Evolutionary conservation across 306 rosid species (phyloP).

Genomic region (Cicer pinnatifidum): DNA sequence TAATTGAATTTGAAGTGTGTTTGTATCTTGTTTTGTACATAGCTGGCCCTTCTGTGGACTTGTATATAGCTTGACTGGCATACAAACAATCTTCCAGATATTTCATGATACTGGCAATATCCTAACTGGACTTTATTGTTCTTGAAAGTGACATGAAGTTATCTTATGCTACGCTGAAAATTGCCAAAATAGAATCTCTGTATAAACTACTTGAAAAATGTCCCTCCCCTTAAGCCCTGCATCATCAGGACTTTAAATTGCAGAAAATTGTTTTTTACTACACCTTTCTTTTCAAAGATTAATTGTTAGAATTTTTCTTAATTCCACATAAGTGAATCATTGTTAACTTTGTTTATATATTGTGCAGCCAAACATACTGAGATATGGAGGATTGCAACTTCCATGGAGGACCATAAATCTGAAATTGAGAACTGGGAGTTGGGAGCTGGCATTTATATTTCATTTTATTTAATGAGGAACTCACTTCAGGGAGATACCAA

Average conservation of each 20-base stretch:
- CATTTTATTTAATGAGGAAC: constrained; percentile 76
- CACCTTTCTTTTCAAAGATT: constrained; percentile 19
- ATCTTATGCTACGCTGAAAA: constrained; percentile 5
- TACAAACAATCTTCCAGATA: constrained; percentile 2
- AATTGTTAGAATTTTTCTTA: constrained; percentile 19
- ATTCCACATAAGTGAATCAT: constrained; percentile 26
- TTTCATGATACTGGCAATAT: not conserved
- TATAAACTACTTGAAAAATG: not conserved
- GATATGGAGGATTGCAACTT: constrained; percentile 80
- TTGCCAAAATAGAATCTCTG: constrained; percentile 2
- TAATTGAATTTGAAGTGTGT: not conserved
- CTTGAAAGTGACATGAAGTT: not conserved
- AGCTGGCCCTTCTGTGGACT: not conserved
- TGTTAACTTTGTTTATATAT: constrained; percentile 35
- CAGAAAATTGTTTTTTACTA: constrained; percentile 7
- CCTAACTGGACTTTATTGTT: not conserved
- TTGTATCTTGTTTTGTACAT: constrained; percentile 12
- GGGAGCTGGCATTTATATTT: constrained; percentile 92
- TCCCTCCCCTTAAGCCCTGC: constrained; percentile 1
- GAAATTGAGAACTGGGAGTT: constrained; percentile 98
- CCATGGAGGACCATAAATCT: constrained; percentile 88
- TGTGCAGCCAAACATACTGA: constrained; percentile 77
- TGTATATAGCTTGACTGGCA: not conserved
- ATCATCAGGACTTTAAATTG: constrained; percentile 1
- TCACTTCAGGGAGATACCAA: constrained; percentile 69